Evolutionary conservation across 148 eudicot genomes (phyloP).

Genomic region (Drosera capensis): DNA sequence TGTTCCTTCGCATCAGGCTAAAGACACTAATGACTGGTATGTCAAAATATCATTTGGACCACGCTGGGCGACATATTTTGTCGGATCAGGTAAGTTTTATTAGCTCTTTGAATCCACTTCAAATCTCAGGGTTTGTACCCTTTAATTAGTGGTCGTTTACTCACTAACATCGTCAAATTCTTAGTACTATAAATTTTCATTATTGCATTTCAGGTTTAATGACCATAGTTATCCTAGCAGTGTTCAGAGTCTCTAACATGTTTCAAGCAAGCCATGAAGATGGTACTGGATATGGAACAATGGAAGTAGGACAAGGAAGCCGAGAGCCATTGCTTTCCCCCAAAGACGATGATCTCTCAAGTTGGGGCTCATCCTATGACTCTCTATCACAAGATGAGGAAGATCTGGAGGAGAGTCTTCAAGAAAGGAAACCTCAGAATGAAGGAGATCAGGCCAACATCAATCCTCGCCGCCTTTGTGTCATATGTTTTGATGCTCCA

Average conservation of each 20-base stretch:
- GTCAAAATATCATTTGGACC: constrained; percentile 33
- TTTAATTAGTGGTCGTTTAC: not conserved
- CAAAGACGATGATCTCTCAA: constrained; percentile 20
- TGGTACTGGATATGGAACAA: constrained; percentile 8
- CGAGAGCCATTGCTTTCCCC: constrained; percentile 27
- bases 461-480: constrained; percentile 22
- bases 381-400: constrained; percentile 25
- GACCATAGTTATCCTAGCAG: constrained; percentile 13
- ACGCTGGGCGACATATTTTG: constrained; percentile 26
- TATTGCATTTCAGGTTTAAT: constrained; percentile 16
- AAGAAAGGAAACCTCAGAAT: constrained; percentile 11
- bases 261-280: constrained; percentile 2
- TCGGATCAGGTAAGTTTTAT: constrained; percentile 22
- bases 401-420: constrained; percentile 20
- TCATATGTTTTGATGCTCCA: constrained; percentile 37
- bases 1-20: constrained; percentile 6
- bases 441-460: constrained; percentile 16
- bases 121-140: not conserved
- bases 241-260: constrained; percentile 16
- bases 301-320: constrained; percentile 7
- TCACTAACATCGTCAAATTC: not conserved
- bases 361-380: constrained; percentile 35
- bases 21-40: constrained; percentile 13
- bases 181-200: no score
- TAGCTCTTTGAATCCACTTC: not conserved